Evolutionary conservation across 2,329 filamentous ascomycete species (phyloP).

Genomic region (Xylaria sp.): DNA sequence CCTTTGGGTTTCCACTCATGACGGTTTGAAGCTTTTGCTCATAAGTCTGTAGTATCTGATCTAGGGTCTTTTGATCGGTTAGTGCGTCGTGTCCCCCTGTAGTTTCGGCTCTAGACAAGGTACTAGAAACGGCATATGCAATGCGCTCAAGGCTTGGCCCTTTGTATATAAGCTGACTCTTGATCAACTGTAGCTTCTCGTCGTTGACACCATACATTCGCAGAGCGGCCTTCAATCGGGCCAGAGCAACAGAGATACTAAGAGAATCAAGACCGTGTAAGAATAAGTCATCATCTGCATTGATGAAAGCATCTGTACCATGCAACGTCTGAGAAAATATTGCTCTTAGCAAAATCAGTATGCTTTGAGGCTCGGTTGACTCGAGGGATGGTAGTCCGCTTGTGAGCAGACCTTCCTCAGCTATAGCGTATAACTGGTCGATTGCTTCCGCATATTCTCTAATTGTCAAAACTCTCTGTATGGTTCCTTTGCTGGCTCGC

Average conservation of each 20-base stretch:
- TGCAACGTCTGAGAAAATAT: slow-evolving; percentile 24
- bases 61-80: background rate
- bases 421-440: slow-evolving; percentile 36
- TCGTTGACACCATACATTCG: slow-evolving; percentile 13
- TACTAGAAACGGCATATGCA: slow-evolving; percentile 6
- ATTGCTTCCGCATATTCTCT: slow-evolving; percentile 31
- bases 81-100: background rate
- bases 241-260: slow-evolving; percentile 3
- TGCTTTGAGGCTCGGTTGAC: slow-evolving; percentile 22
- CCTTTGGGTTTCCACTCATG: background rate
- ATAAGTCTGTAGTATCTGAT: slow-evolving; percentile 11
- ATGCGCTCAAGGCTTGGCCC: slow-evolving; percentile 18
- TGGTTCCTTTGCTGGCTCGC: slow-evolving; percentile 34
- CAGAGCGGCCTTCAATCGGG: slow-evolving; percentile 25
- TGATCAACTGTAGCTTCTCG: slow-evolving; percentile 5
- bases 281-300: slow-evolving; percentile 25
- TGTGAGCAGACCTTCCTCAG: slow-evolving; percentile 37
- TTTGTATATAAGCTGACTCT: slow-evolving; percentile 21
- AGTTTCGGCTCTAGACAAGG: background rate
- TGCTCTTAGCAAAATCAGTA: slow-evolving; percentile 10
- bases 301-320: slow-evolving; percentile 29
- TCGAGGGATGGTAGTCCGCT: slow-evolving; percentile 31
- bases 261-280: slow-evolving; percentile 26
- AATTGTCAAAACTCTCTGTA: slow-evolving; percentile 27
- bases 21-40: background rate